Evolutionary conservation across 1,284 basidiomycete species (phyloP).

Genomic region (Tilletia caries): DNA sequence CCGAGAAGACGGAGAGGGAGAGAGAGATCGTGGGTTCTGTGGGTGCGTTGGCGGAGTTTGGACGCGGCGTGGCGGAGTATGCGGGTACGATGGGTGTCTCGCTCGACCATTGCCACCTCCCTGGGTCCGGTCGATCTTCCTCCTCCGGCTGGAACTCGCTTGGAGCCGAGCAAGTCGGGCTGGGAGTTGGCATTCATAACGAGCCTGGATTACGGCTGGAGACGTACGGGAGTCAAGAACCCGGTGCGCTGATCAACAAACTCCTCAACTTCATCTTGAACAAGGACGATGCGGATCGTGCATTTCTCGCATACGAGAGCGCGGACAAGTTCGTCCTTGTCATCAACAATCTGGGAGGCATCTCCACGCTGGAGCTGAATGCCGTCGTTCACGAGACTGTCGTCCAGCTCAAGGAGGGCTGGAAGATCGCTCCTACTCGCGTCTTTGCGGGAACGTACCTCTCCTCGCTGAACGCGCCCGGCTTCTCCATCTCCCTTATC

Average conservation of each 20-base stretch:
- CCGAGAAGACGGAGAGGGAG: conserved; percentile 34
- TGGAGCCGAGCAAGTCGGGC: conserved; percentile 56
- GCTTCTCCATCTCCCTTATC: conserved; percentile 57
- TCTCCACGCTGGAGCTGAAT: conserved; percentile 62
- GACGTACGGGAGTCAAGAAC: conserved; percentile 29
- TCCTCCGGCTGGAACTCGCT: conserved; percentile 47
- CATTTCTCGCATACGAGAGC: conserved; percentile 56
- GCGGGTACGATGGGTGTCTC: conserved; percentile 61
- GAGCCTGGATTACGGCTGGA: conserved; percentile 60
- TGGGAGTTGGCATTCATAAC: conserved; percentile 64
- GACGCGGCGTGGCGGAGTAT: conserved; percentile 63
- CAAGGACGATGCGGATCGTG: conserved; percentile 56
- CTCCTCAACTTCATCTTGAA: conserved; percentile 46
- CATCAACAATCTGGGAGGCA: conserved; percentile 63
- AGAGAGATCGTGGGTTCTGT: too few relatives aligned
- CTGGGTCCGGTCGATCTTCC: conserved; percentile 55
- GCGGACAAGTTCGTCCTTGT: conserved; percentile 56
- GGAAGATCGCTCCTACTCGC: conserved; percentile 54
- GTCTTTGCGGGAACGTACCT: conserved; percentile 57
- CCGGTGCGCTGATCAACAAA: conserved; percentile 19
- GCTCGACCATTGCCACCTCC: conserved; percentile 63
- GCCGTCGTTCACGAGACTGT: conserved; percentile 59
- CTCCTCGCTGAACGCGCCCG: conserved; percentile 59
- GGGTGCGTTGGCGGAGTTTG: conserved; percentile 45
- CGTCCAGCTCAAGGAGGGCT: conserved; percentile 56